Percentiles rank a stretch among this genome's conserved stretches.
Evolutionary conservation across 2,329 filamentous ascomycete genomes (phyloP).

Genomic region (Fusarium sp.): DNA sequence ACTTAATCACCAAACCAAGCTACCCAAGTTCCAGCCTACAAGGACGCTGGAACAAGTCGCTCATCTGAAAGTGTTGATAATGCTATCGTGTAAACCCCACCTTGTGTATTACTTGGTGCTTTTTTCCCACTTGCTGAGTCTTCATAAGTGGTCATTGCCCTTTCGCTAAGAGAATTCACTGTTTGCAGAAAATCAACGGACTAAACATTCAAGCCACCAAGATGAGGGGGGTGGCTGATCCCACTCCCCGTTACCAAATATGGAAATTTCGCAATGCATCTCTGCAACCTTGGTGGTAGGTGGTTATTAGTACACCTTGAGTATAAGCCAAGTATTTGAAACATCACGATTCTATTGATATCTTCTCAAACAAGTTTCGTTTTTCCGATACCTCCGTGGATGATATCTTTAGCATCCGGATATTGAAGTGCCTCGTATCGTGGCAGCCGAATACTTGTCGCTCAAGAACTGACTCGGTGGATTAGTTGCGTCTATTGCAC

Average conservation of each 20-base stretch:
- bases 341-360: background rate
- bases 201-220: conserved; percentile 15
- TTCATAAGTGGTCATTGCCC: background rate
- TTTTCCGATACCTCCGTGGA: conserved; percentile 10
- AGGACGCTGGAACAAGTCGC: conserved; percentile 19
- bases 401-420: conserved; percentile 7
- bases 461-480: conserved; percentile 10
- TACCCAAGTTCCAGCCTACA: background rate
- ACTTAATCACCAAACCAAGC: conserved; percentile 27
- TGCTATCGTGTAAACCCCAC: conserved; percentile 26
- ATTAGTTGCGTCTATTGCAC: conserved; percentile 11
- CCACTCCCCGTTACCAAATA: conserved; percentile 13
- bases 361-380: conserved; percentile 3
- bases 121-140: background rate
- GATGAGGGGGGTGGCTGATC: conserved; percentile 14
- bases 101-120: background rate
- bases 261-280: conserved; percentile 11
- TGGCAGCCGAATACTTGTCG: conserved; percentile 5
- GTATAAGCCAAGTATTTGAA: conserved; percentile 1
- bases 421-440: conserved; percentile 7
- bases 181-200: background rate
- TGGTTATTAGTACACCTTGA: conserved; percentile 6
- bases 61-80: conserved; percentile 30
- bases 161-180: conserved; percentile 7
- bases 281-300: conserved; percentile 10